A percentile compares a stretch with the other conserved stretches of the same genome.
These are phyloP conservation scores for Pyrenophora graminea DNA, from an alignment of 2,329 filamentous ascomycete species.

Conservation along the genomic window DNA sequence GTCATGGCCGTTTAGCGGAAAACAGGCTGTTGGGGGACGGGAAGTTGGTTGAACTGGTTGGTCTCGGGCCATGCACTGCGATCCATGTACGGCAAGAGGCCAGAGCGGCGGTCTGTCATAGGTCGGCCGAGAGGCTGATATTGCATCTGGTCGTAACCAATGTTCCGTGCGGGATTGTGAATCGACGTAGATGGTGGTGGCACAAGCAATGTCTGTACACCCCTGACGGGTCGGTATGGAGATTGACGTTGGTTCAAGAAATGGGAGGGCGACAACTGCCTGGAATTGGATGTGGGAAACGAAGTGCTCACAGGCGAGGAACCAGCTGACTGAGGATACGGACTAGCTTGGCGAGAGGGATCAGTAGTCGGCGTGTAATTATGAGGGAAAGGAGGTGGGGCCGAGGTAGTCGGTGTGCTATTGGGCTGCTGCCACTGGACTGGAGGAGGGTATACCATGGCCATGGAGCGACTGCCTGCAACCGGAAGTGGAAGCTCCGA, in stretches of 20 bases:
- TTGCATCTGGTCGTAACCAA: constrained; percentile 56
- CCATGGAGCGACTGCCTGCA: constrained; percentile 72
- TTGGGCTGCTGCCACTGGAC: constrained; percentile 57
- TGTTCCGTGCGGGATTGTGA: constrained; percentile 56
- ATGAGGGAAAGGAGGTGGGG: constrained; percentile 32
- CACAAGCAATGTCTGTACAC: constrained; percentile 88
- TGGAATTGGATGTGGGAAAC: constrained; percentile 65
- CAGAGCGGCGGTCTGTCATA: constrained; percentile 50
- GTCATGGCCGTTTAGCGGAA: constrained; percentile 31
- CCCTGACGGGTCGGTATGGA: constrained; percentile 87
- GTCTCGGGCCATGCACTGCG: constrained; percentile 45
- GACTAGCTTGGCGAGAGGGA: constrained; percentile 57
- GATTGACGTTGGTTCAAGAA: constrained; percentile 88
- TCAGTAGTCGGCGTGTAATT: constrained; percentile 38
- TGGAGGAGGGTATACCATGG: constrained; percentile 71
- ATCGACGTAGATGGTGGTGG: constrained; percentile 81
- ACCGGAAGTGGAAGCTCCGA: constrained; percentile 50
- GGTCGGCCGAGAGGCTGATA: constrained; percentile 56
- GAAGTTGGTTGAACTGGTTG: constrained; percentile 47
- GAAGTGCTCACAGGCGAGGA: constrained; percentile 73
- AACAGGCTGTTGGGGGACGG: constrained; percentile 43
- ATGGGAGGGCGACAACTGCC: constrained; percentile 81
- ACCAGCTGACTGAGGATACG: constrained; percentile 58
- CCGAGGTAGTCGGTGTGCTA: constrained; percentile 40
- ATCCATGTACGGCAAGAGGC: constrained; percentile 52